Base-by-base conservation (phyloP, 164 flowering plant genomes). In the Echeveria elegans region DNA sequence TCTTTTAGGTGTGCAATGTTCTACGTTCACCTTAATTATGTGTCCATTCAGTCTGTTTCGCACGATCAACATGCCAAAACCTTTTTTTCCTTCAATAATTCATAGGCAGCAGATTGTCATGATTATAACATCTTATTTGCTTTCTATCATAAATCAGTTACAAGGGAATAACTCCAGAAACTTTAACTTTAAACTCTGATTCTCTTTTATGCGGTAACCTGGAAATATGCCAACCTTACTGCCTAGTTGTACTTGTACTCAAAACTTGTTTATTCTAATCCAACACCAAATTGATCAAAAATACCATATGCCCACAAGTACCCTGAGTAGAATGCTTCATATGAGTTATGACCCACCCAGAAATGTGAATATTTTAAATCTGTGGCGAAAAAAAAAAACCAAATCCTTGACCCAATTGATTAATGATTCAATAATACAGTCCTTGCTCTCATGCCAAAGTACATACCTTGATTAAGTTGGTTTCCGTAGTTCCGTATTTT, bases 401-500 rank as follows among this genome's bases (percentile, higher is more conserved):
- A 24, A 30, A 26, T 26, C 32, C 61, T 26, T 15, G 30, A 56
- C 61, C 19, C 61, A 56, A 31, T 26, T 56, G 61, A 26, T 56
- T 26, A 3, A 56, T 56, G 61, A 56, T 56, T 10, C 32, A 56
- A 56, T 56, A 16, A 56, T 56, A 56, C 32, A 29, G 31, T 26
- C 21, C 16, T 28, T 56, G 26, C 60, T 26, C 15, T 53, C 60
- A 53, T 8, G 28, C 14, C 37, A 14, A 53, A 26, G 60, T 53
- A 56, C 61, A 26, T 12, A 29, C 28, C 47, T 26, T 10, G 34
- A 56, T 26, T 28, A 56, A 10, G 32, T 56, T 26, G 29, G 61
- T 14, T 56, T 56, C 61, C 32, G 31, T 56, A 56, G 59, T 53
- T 53, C 59, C 59, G 30, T 53, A 53, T 53, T 53, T 53, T 21